Conservation (phyloP, 371 early-diverging fungal genomes). For the Saksenaea oblongispora region DNA sequence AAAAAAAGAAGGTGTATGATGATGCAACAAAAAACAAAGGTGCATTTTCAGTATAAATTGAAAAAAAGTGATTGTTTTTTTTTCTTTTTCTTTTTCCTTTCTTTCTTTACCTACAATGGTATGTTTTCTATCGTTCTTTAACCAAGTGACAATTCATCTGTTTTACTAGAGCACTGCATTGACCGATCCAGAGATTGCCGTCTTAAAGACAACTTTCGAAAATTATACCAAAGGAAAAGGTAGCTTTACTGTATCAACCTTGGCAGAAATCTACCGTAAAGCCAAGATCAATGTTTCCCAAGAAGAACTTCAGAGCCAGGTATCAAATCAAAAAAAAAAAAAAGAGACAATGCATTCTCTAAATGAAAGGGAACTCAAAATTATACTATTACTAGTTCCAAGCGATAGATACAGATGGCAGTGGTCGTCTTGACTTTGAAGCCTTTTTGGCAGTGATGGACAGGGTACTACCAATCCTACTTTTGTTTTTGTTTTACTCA, state of each 20-base stretch:
- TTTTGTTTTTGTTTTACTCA: not conserved
- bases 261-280: conserved; percentile 14
- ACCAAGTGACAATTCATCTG: not conserved
- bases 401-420: not conserved
- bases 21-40: not conserved
- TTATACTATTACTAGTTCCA: not conserved
- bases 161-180: conserved; percentile 2
- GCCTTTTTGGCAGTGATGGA: conserved; percentile 19
- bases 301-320: conserved; percentile 12
- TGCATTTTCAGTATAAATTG: not conserved
- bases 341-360: not conserved
- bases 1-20: not conserved
- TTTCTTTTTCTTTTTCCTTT: not conserved
- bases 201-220: not conserved
- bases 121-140: not conserved
- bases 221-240: conserved; percentile 9
- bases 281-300: conserved; percentile 7
- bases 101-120: not conserved
- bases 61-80: not conserved
- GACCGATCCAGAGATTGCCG: conserved; percentile 6
- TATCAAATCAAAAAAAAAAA: not conserved
- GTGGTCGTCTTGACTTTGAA: conserved; percentile 16
- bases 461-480: conserved; percentile 2
- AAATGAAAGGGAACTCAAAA: too few relatives aligned
- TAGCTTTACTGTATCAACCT: not conserved